Conservation (phyloP, 768 basidiomycete species). For the Pleurotus salmoneostramineus region DNA sequence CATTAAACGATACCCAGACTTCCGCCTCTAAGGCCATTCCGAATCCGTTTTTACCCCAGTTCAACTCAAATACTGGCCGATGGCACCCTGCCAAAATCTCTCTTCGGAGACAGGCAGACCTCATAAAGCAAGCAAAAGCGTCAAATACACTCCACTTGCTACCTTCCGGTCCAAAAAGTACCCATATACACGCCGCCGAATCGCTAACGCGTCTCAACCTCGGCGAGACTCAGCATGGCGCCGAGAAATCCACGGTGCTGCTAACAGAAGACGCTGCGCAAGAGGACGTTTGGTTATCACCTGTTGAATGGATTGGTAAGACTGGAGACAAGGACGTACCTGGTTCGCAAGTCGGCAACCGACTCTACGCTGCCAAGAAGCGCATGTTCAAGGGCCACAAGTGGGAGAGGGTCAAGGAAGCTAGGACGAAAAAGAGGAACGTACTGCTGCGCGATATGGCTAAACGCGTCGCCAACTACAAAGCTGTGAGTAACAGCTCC, state of each 20-base stretch:
- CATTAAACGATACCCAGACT: conserved; percentile 23
- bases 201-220: background rate
- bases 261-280: background rate
- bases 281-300: conserved; percentile 24
- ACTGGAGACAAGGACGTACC: conserved; percentile 32
- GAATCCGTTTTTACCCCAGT: conserved; percentile 72
- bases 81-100: conserved; percentile 75
- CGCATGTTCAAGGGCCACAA: conserved; percentile 94
- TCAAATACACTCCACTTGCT: conserved; percentile 53
- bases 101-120: conserved; percentile 70
- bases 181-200: background rate
- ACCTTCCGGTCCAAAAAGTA: conserved; percentile 62
- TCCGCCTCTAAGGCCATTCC: conserved; percentile 28
- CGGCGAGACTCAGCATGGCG: background rate
- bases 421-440: conserved; percentile 41
- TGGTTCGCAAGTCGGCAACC: conserved; percentile 49
- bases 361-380: conserved; percentile 73
- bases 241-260: background rate
- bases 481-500: conserved; percentile 42
- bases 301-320: conserved; percentile 41
- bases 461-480: conserved; percentile 62
- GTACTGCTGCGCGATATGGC: conserved; percentile 69
- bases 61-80: conserved; percentile 53
- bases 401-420: conserved; percentile 63
- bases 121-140: conserved; percentile 67